Conservation (phyloP, 192 early-diverging fungal species). For the Physocladia obscura region DNA sequence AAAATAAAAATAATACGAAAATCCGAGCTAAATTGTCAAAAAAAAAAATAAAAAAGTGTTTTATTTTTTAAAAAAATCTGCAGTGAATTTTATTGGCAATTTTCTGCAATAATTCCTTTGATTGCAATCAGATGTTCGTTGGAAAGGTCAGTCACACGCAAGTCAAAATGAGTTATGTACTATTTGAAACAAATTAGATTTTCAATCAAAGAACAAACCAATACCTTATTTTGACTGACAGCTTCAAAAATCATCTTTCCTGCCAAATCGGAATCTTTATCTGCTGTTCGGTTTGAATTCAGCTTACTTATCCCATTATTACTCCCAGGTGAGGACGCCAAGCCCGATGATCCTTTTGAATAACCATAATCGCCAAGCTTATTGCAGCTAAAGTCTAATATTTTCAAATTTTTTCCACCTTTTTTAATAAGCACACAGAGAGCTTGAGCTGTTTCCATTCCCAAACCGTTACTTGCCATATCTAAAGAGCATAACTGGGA, state of each 20-base stretch:
- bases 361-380: constrained; percentile 33
- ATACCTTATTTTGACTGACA: constrained; percentile 55
- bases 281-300: background rate
- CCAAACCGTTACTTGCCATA: constrained; percentile 42
- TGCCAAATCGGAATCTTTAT: constrained; percentile 34
- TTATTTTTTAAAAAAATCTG: background rate
- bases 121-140: constrained; percentile 49
- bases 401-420: constrained; percentile 26
- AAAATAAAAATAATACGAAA: too few species aligned
- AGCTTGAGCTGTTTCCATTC: constrained; percentile 22
- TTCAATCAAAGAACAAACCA: background rate
- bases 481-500: constrained; percentile 31
- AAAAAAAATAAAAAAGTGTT: background rate
- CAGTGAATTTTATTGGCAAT: constrained; percentile 15
- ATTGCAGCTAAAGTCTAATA: constrained; percentile 51
- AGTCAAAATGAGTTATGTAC: constrained; percentile 49
- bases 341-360: background rate
- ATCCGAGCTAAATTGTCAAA: too few species aligned
- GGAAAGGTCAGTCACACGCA: constrained; percentile 49
- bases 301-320: background rate
- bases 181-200: too few species aligned
- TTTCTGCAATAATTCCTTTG: constrained; percentile 52
- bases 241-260: constrained; percentile 56
- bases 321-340: background rate
- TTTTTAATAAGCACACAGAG: constrained; percentile 37